A percentile compares a stretch with the other conserved stretches of the same genome.
Conservation (phyloP, 2,329 filamentous ascomycete genomes). For the Dissoconium aciculare region DNA sequence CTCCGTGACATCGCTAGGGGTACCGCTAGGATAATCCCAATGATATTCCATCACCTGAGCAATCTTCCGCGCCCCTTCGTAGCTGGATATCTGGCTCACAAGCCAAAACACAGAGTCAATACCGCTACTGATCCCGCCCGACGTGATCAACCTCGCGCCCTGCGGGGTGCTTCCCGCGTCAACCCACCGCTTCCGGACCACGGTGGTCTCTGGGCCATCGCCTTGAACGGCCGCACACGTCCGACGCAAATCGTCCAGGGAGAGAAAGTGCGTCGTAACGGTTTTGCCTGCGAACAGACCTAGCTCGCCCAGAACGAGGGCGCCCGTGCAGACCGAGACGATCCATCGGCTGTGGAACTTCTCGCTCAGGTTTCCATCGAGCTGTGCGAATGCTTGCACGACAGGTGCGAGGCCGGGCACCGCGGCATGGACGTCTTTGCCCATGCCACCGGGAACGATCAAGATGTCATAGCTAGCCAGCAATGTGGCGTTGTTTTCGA, state of each 20-base stretch:
- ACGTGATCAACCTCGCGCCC: constrained; percentile 6
- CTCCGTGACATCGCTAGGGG: too few relatives aligned
- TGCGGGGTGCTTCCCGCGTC: constrained; percentile 4
- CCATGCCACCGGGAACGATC: constrained; percentile 5
- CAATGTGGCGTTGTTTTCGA: not conserved
- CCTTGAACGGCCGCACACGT: constrained; percentile 2
- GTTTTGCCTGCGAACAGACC: constrained; percentile 5
- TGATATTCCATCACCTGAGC: constrained; percentile 9
- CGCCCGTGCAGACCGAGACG: constrained; percentile 9
- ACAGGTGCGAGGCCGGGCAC: constrained; percentile 3
- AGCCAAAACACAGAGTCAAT: constrained; percentile 10
- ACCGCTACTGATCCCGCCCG: constrained; percentile 9
- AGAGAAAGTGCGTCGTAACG: constrained; percentile 7
- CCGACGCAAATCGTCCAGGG: constrained; percentile 4
- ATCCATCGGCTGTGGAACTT: constrained; percentile 2
- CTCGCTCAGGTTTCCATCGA: too few relatives aligned
- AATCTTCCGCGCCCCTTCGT: constrained; percentile 10
- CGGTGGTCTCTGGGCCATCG: constrained; percentile 3
- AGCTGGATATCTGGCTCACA: constrained; percentile 2
- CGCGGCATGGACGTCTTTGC: constrained; percentile 3
- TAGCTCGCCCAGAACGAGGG: constrained; percentile 4
- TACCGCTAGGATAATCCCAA: constrained; percentile 7
- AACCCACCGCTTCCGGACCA: constrained; percentile 8
- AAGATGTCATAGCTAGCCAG: constrained; percentile 5
- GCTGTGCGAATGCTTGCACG: constrained; percentile 4